Evolutionary conservation across 2,329 filamentous ascomycete genomes (phyloP).

Genomic region (Fusarium sp.): DNA sequence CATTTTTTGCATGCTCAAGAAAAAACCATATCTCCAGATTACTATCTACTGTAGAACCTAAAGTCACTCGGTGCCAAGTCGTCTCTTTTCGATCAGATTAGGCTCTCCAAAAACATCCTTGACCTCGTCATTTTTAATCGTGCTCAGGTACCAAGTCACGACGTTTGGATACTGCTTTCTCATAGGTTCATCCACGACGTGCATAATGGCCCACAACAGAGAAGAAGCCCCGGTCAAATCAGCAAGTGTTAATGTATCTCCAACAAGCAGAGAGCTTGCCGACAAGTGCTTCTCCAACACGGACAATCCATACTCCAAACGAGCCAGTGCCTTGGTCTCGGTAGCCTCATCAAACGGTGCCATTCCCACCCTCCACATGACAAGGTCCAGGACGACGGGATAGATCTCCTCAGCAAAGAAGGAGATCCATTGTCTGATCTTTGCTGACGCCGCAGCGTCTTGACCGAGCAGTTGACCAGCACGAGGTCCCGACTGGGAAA

Average conservation of each 20-base stretch:
- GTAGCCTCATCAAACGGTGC: background rate
- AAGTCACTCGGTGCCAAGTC: background rate
- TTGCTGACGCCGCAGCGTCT: background rate
- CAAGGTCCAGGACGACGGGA: background rate
- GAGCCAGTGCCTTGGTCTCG: slow-evolving; percentile 2
- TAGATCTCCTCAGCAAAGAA: slow-evolving; percentile 15
- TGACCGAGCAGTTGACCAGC: slow-evolving; percentile 1
- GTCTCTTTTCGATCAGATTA: background rate
- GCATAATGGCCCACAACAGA: slow-evolving; percentile 7
- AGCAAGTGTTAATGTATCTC: background rate
- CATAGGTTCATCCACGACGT: slow-evolving; percentile 13
- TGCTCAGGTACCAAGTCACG: background rate
- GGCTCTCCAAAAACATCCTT: slow-evolving; percentile 8
- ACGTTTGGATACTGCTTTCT: slow-evolving; percentile 10
- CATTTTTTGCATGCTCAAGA: no score
- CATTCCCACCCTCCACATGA: slow-evolving; percentile 11
- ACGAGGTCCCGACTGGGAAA: background rate
- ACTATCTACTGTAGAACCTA: background rate
- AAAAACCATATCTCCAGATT: no score
- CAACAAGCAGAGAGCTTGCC: background rate
- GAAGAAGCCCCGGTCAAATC: slow-evolving; percentile 6
- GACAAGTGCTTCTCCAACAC: slow-evolving; percentile 4
- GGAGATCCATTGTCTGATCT: slow-evolving; percentile 17
- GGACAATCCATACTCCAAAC: background rate
- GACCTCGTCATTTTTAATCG: background rate